A percentile compares a stretch with the other conserved stretches of the same genome.
phyloP scores from a whole-genome alignment of 495 filamentous ascomycete species.

The Xylona heveae region DNA sequence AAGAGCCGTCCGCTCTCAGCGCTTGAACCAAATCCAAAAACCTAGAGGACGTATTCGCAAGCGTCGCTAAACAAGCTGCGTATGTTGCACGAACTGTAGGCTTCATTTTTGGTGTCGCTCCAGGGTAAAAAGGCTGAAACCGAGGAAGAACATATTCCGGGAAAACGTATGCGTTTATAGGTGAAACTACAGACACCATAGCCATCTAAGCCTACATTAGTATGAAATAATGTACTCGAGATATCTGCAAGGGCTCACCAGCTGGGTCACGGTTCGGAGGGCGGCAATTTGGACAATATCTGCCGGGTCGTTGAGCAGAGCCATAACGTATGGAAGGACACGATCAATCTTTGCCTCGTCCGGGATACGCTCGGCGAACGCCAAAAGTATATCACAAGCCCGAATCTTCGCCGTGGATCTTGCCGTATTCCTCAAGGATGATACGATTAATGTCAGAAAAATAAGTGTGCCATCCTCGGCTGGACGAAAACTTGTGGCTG shows the following conservation, averaged over 20 bases:
- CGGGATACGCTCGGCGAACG: constrained; percentile 75
- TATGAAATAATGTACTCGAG: too few relatives aligned
- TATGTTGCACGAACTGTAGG: constrained; percentile 69
- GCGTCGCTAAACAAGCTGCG: constrained; percentile 73
- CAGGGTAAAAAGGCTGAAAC: constrained; percentile 36
- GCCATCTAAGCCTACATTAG: constrained; percentile 35
- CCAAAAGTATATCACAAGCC: constrained; percentile 82
- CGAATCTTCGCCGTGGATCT: constrained; percentile 70
- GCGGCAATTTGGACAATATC: constrained; percentile 72
- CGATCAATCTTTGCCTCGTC: constrained; percentile 96
- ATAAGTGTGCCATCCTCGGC: constrained; percentile 81
- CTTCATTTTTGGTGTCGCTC: constrained; percentile 31
- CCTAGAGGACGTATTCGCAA: constrained; percentile 70
- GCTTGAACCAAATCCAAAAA: constrained; percentile 86
- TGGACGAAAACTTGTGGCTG: constrained; percentile 17
- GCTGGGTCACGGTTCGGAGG: constrained; percentile 64
- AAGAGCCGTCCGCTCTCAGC: constrained; percentile 61
- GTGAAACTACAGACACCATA: constrained; percentile 69
- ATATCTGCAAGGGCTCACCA: constrained; percentile 25
- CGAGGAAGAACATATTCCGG: constrained; percentile 84
- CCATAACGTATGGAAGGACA: constrained; percentile 73
- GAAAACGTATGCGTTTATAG: constrained; percentile 88
- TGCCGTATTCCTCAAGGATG: constrained; percentile 73
- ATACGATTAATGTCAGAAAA: constrained; percentile 70
- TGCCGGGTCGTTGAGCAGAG: constrained; percentile 55